Conservation (phyloP, 1,139 yeast genomes). For the Spathaspora jeffriesii region DNA sequence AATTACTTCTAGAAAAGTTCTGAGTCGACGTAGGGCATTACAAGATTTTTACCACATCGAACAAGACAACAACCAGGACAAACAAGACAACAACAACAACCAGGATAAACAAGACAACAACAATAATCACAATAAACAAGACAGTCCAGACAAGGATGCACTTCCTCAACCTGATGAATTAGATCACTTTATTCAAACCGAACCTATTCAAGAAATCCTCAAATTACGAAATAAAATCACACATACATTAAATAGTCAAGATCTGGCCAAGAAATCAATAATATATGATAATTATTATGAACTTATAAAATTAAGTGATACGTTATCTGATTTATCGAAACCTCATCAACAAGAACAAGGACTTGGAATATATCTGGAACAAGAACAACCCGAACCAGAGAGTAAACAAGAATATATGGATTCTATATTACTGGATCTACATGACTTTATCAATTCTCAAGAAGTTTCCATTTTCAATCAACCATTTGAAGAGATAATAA, state of each 20-base stretch:
- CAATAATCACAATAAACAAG: no score
- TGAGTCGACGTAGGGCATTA: constrained; percentile 43
- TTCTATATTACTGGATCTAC: constrained; percentile 25
- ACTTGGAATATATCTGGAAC: constrained; percentile 8
- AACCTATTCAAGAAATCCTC: constrained; percentile 37
- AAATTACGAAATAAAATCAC: constrained; percentile 35
- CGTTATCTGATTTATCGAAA: constrained; percentile 29
- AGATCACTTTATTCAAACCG: constrained; percentile 31
- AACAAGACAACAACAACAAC: not conserved
- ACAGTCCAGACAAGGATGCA: constrained; percentile 3
- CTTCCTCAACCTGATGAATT: constrained; percentile 15
- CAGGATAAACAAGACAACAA: not conserved
- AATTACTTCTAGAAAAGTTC: constrained; percentile 26
- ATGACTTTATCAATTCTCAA: constrained; percentile 24
- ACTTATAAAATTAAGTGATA: constrained; percentile 41
- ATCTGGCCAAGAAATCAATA: constrained; percentile 46
- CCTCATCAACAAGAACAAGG: constrained; percentile 5
- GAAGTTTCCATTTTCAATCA: constrained; percentile 21
- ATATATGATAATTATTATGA: constrained; percentile 50
- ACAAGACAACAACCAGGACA: not conserved
- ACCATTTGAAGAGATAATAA: constrained; percentile 25
- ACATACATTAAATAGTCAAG: constrained; percentile 34
- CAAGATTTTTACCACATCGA: constrained; percentile 43
- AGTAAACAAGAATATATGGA: constrained; percentile 24
- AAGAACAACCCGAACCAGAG: constrained; percentile 3